These are phyloP conservation scores for Fusarium sp. DNA, from an alignment of 2,329 filamentous ascomycete species.

Conservation along the genomic window DNA sequence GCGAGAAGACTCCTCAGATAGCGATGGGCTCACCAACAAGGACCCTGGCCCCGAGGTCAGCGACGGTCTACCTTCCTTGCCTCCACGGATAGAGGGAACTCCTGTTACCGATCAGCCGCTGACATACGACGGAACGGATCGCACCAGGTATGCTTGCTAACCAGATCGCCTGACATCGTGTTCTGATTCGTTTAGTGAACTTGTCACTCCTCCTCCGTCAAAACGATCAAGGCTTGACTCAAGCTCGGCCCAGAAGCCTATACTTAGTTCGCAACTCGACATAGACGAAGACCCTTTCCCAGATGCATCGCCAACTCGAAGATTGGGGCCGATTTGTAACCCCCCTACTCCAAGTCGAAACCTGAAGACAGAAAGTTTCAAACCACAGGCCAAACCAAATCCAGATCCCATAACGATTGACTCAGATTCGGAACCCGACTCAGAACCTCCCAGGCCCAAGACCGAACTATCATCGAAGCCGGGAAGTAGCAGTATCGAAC, in stretches of 20 bases:
- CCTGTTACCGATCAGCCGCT: constrained; percentile 18
- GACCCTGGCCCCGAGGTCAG: background rate
- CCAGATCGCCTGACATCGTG: background rate
- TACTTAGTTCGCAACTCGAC: constrained; percentile 20
- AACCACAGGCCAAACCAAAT: constrained; percentile 3
- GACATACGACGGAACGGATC: constrained; percentile 18
- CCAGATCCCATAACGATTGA: constrained; percentile 38
- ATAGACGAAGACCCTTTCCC: constrained; percentile 22
- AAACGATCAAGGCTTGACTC: constrained; percentile 48
- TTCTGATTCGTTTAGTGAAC: constrained; percentile 43
- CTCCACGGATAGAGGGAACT: background rate
- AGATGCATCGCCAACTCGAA: constrained; percentile 37
- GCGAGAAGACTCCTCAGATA: constrained; percentile 27
- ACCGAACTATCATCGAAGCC: background rate
- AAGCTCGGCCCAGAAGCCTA: constrained; percentile 28
- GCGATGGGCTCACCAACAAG: background rate
- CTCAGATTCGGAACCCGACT: constrained; percentile 48
- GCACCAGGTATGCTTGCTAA: constrained; percentile 33
- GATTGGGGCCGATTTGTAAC: constrained; percentile 10
- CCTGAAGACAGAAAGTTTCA: background rate
- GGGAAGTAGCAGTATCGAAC: constrained; percentile 26
- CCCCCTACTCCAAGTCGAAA: constrained; percentile 12
- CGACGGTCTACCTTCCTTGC: background rate
- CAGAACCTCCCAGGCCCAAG: constrained; percentile 17
- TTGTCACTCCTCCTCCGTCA: constrained; percentile 51